Evolutionary conservation across 2,329 filamentous ascomycete species (phyloP), one percentile per base, ranked within the genome.

Genomic region (Pseudofabraea citricarpa): DNA sequence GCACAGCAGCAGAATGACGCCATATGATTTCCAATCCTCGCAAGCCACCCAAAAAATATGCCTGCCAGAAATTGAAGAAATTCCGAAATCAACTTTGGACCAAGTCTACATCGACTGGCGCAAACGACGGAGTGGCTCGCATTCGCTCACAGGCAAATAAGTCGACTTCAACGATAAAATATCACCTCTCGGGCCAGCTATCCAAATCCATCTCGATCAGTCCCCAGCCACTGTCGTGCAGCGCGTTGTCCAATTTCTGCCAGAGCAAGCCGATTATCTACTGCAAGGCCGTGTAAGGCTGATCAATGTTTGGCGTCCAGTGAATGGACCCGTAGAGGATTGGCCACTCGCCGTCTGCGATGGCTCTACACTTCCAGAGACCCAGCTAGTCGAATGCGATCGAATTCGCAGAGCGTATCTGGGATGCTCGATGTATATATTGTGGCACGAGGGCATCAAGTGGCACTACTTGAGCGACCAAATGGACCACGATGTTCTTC

Each of bases 191-290:
- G 67, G 64, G 1, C 69, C 67, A 3, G 71, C 73, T 3, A 63
- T 69, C 36, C 65, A 70, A 10, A 72, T 75, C 3, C 75, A 79
- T 57, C 75, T 78, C 48, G 75, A 79, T 56, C 75, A 79, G 54
- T 71, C 73, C 4, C 73, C 75, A 54, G 10, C 47, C 22, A 68
- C 64, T 6, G 62, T 61, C 27, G 64, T 62, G 31, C 66, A 59
- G 15, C 65, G 66, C 31, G 69, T 66, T 50, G 54, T 61, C 6
- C 63, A 67, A 54, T 65, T 72, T 48, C 64, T 73, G 0, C 69
- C 69, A 1, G n/a, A n/a, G n/a, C n/a, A n/a, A n/a, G n/a, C n/a
- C n/a, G n/a, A n/a, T n/a, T n/a, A n/a, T n/a, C n/a, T n/a, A n/a
- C n/a, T n/a, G n/a, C n/a, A n/a, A n/a, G n/a, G n/a, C n/a, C n/a